Evolutionary conservation across 257 asterid genomes (phyloP).

Genomic region (Vinca minor): DNA sequence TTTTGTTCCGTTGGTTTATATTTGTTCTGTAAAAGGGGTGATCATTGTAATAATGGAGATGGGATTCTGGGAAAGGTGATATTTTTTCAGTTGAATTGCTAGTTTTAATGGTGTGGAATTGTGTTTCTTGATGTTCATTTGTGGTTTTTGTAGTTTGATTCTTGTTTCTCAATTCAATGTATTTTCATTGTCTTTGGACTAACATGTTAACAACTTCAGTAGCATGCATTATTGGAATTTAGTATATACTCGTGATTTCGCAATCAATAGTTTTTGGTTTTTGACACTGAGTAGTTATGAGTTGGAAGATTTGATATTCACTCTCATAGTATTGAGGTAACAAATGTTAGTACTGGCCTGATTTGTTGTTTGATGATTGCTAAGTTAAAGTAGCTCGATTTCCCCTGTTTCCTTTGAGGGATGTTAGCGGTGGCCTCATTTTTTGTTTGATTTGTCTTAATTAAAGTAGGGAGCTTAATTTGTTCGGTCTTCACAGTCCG

Average conservation of each 20-base stretch:
- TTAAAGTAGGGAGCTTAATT: neutral
- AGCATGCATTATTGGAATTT: neutral
- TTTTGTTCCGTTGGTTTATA: constrained; percentile 18
- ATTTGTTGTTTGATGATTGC: neutral
- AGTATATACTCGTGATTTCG: neutral
- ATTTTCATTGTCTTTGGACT: neutral
- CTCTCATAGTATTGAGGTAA: neutral
- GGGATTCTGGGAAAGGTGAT: constrained; percentile 2
- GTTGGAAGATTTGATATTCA: neutral
- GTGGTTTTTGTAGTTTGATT: neutral
- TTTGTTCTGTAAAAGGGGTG: constrained; percentile 31
- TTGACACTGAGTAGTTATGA: neutral
- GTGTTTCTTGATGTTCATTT: constrained; percentile 3
- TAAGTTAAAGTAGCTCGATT: neutral
- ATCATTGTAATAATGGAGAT: constrained; percentile 18
- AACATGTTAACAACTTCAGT: neutral
- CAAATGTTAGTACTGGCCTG: no score
- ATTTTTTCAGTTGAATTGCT: constrained; percentile 4
- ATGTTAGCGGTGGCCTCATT: neutral
- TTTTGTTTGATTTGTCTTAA: neutral
- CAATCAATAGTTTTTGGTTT: neutral
- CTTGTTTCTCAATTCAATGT: neutral
- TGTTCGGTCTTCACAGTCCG: neutral
- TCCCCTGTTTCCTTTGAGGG: neutral
- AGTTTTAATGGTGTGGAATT: constrained; percentile 7